phyloP scores from a whole-genome alignment of 2,329 filamentous ascomycete species.

The Colletotrichum camelliae region DNA sequence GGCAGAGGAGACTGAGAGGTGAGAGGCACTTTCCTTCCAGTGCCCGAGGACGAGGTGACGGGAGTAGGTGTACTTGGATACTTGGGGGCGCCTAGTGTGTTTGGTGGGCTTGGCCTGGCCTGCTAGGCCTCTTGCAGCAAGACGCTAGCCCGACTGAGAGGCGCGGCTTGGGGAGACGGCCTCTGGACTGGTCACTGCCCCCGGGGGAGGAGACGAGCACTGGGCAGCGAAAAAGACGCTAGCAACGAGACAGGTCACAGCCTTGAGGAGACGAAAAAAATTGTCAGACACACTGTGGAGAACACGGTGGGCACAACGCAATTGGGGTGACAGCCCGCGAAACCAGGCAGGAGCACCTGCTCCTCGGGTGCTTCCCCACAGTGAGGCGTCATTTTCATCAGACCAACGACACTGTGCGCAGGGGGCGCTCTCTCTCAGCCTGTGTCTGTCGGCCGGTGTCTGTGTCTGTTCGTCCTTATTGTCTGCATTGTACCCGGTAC shows the following conservation, averaged over 20 bases:
- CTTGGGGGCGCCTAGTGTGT: background rate
- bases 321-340: background rate
- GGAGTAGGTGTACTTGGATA: background rate
- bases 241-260: background rate
- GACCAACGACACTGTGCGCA: background rate
- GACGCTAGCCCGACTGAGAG: background rate
- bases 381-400: background rate
- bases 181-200: background rate
- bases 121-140: background rate
- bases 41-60: background rate
- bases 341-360: background rate
- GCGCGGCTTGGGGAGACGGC: background rate
- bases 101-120: background rate
- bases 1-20: background rate
- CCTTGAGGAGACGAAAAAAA: background rate
- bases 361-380: conserved; percentile 1
- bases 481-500: background rate
- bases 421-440: background rate
- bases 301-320: background rate
- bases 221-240: background rate
- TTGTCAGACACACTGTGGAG: background rate
- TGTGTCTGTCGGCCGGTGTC: background rate
- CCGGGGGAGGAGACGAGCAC: background rate
- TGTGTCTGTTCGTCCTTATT: background rate
- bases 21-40: background rate